Percentiles rank a stretch among this genome's conserved stretches.
Conservation (phyloP, 2,329 filamentous ascomycete genomes). For the Lomentospora prolificans region DNA sequence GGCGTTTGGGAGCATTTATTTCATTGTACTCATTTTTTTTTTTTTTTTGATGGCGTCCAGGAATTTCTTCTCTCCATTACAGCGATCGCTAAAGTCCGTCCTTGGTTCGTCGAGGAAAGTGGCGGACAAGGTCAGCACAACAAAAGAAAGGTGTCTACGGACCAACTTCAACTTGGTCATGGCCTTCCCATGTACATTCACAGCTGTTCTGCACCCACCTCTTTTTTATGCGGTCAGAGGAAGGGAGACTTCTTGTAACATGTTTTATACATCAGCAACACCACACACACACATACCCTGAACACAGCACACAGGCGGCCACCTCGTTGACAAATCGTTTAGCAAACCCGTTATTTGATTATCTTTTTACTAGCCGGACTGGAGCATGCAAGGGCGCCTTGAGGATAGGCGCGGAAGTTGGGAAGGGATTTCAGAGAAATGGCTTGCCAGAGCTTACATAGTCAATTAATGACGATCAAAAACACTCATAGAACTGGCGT, state of each 20-base stretch:
- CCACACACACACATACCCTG: not conserved
- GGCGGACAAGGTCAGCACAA: not conserved
- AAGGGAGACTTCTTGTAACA: not conserved
- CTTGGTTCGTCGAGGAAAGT: not conserved
- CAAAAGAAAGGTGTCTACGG: not conserved
- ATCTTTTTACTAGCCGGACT: not conserved
- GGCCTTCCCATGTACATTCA: not conserved
- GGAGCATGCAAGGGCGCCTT: not conserved
- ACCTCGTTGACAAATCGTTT: too few species aligned
- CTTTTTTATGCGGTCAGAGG: not conserved
- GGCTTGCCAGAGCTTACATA: not conserved
- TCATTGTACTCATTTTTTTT: conserved; percentile 18
- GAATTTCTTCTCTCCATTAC: not conserved
- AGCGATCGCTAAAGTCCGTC: not conserved
- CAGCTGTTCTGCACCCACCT: not conserved
- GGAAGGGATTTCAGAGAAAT: not conserved
- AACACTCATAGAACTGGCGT: not conserved
- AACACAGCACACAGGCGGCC: not conserved
- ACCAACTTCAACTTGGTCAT: not conserved
- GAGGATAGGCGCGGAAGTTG: not conserved
- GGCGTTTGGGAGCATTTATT: conserved; percentile 16
- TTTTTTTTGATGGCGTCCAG: conserved; percentile 10
- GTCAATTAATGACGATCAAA: not conserved
- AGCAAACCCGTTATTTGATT: too few species aligned
- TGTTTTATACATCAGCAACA: not conserved